phyloP scores from a whole-genome alignment of 345 rosid genomes.

The Salix brachista region DNA sequence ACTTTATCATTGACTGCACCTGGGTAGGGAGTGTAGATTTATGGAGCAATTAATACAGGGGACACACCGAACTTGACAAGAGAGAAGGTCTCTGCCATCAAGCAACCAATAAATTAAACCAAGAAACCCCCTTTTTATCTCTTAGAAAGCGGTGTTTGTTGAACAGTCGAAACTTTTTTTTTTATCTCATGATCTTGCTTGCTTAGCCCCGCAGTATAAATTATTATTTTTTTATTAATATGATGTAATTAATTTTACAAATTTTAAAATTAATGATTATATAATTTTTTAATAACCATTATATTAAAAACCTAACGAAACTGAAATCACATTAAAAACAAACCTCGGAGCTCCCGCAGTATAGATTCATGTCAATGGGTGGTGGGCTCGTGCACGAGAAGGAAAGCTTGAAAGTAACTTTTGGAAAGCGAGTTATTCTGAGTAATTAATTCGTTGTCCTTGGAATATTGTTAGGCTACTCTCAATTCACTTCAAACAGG shows the following conservation, averaged over 20 bases:
- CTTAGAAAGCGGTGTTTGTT: slow-evolving; percentile 8
- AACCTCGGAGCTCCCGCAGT: not conserved
- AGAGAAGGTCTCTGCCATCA: not conserved
- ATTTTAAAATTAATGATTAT: no score
- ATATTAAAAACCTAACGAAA: no score
- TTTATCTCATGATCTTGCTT: not conserved
- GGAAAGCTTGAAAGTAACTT: slow-evolving; percentile 22
- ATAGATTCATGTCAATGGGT: slow-evolving; percentile 12
- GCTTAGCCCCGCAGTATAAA: slow-evolving; percentile 4
- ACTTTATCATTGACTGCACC: no score
- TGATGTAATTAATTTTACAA: no score
- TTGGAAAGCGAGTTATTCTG: slow-evolving; percentile 7
- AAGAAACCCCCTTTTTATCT: slow-evolving; percentile 3
- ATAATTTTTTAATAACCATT: no score
- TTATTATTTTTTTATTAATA: no score
- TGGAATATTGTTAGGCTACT: slow-evolving; percentile 18
- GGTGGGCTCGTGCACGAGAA: slow-evolving; percentile 7
- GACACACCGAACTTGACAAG: slow-evolving; percentile 18
- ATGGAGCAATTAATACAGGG: not conserved
- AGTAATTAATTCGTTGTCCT: not conserved
- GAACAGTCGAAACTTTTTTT: not conserved
- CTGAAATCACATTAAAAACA: no score
- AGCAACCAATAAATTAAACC: slow-evolving; percentile 10
- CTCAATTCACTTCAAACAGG: not conserved
- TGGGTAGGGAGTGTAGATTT: no score